Evolutionary conservation across 352 stramenopile species (phyloP).

Genomic region (Phytopythium mirpurense): DNA sequence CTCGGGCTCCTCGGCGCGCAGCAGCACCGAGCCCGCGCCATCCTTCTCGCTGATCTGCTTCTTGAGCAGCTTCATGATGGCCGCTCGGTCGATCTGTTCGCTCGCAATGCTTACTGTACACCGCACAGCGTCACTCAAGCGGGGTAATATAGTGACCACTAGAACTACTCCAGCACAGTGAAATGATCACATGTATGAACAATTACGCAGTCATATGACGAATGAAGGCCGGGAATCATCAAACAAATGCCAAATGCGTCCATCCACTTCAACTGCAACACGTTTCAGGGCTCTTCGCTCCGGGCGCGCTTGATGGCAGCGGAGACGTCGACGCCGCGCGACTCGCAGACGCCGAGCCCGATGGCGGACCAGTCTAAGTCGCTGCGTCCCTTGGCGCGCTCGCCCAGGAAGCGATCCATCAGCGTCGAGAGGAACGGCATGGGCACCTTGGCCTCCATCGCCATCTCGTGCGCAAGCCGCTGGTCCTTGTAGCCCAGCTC

Average conservation of each 20-base stretch:
- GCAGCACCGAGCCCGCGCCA: slow-evolving; percentile 86
- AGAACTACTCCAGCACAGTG: no score
- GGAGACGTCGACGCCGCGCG: slow-evolving; percentile 53
- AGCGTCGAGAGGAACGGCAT: slow-evolving; percentile 80
- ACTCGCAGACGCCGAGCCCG: slow-evolving; percentile 48
- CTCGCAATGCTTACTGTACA: no score
- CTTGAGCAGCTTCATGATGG: slow-evolving; percentile 90
- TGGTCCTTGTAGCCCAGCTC: slow-evolving; percentile 77
- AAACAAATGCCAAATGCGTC: no score
- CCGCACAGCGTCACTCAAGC: neutral
- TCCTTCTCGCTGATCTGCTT: slow-evolving; percentile 94
- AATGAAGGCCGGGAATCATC: no score
- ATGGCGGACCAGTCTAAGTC: slow-evolving; percentile 79
- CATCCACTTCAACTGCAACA: neutral
- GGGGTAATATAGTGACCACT: no score
- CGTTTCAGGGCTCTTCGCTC: neutral
- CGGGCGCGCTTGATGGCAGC: slow-evolving; percentile 27
- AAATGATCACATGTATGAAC: no score
- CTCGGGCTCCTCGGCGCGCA: slow-evolving; percentile 94
- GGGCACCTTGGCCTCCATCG: slow-evolving; percentile 39
- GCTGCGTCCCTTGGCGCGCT: slow-evolving; percentile 47
- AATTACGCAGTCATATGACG: no score
- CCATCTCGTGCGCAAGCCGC: slow-evolving; percentile 49
- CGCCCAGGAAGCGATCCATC: slow-evolving; percentile 60
- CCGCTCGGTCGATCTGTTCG: neutral